Percentiles rank a stretch among this genome's conserved stretches.
These are phyloP conservation scores for Heterobasidion occidentale DNA, from an alignment of 1,284 basidiomycete species.

Conservation along the genomic window DNA sequence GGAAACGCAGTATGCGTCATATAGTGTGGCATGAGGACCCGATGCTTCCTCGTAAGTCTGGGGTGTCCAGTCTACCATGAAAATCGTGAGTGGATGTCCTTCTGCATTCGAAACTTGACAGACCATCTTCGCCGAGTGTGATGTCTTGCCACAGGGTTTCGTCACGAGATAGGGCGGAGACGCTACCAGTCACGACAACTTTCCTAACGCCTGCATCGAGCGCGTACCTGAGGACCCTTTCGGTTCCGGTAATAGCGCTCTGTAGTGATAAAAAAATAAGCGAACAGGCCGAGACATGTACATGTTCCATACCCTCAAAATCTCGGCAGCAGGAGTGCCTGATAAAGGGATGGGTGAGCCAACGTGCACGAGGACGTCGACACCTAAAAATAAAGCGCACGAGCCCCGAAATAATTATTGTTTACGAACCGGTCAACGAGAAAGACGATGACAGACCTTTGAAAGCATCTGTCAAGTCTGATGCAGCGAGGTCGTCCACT, in stretches of 20 bases:
- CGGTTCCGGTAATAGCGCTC: background rate
- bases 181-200: background rate
- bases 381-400: background rate
- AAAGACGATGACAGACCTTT: background rate
- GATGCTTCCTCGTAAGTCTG: background rate
- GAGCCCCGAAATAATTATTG: background rate
- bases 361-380: background rate
- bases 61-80: background rate
- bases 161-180: background rate
- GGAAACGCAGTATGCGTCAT: background rate
- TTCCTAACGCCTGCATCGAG: slow-evolving; percentile 1
- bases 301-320: background rate
- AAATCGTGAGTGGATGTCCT: background rate
- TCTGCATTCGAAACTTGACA: background rate
- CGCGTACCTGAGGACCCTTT: background rate
- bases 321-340: background rate
- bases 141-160: background rate
- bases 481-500: background rate
- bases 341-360: background rate
- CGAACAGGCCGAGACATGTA: background rate
- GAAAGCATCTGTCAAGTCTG: background rate
- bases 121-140: background rate
- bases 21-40: background rate
- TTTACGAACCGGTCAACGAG: background rate
- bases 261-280: background rate